Evolutionary conservation across 148 eudicot species (phyloP).

Genomic region (Fallopia convolvulus): DNA sequence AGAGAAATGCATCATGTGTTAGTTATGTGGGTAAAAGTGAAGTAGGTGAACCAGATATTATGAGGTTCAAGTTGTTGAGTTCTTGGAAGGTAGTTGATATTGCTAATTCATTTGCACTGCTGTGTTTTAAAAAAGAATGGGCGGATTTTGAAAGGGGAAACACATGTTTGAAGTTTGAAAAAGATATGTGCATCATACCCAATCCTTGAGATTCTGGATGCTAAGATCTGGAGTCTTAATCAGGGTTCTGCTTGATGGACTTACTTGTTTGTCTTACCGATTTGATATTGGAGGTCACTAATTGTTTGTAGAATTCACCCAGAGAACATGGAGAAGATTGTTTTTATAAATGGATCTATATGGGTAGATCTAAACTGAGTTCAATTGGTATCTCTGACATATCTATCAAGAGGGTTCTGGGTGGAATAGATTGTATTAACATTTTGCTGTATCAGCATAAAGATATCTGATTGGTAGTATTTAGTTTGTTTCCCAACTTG

Average conservation of each 20-base stretch:
- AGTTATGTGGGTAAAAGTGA: neutral
- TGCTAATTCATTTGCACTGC: neutral
- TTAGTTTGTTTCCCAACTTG: neutral
- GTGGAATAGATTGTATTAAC: neutral
- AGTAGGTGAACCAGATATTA: neutral
- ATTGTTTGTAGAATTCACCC: neutral
- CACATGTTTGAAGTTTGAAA: neutral
- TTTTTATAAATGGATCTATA: neutral
- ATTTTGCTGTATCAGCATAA: neutral
- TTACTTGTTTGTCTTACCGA: neutral
- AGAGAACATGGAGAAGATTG: neutral
- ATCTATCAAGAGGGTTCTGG: neutral
- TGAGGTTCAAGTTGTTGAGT: neutral
- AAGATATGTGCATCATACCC: neutral
- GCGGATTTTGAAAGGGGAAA: neutral
- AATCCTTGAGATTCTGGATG: neutral
- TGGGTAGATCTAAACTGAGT: neutral
- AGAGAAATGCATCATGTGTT: neutral
- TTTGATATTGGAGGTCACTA: neutral
- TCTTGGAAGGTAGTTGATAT: constrained; percentile 4
- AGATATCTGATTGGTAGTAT: neutral
- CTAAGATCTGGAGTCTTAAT: constrained; percentile 1
- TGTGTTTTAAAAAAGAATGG: neutral
- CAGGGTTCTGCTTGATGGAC: constrained; percentile 1
- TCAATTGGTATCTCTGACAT: neutral